Evolutionary conservation across 495 filamentous ascomycete genomes (phyloP).

Genomic region (Amorphotheca resinae): DNA sequence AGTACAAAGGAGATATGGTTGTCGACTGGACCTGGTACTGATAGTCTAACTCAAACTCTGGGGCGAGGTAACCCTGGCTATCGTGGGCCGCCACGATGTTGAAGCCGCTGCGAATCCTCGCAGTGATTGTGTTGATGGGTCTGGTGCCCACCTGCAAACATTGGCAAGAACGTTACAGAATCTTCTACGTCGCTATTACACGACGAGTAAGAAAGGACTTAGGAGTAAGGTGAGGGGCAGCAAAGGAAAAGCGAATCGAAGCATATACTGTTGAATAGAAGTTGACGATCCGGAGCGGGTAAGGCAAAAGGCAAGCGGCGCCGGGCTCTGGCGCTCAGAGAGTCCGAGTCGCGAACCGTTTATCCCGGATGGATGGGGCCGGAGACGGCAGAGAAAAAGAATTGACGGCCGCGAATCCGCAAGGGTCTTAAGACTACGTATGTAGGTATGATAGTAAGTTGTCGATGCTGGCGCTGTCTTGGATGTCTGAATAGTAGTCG

Average conservation of each 20-base stretch:
- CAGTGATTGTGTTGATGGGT: conserved; percentile 7
- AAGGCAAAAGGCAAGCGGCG: no score
- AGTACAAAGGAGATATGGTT: conserved; percentile 14
- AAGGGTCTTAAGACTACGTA: no score
- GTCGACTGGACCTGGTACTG: conserved; percentile 11
- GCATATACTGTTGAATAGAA: no score
- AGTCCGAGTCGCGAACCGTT: no score
- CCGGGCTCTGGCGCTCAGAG: no score
- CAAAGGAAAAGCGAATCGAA: neutral
- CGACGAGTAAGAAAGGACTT: neutral
- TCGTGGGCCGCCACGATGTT: conserved; percentile 20
- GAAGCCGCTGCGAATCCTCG: conserved; percentile 19
- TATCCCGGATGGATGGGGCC: no score
- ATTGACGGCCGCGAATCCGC: no score
- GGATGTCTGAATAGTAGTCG: no score
- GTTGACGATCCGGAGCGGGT: no score
- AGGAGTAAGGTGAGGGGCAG: neutral
- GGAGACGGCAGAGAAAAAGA: no score
- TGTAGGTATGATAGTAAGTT: no score
- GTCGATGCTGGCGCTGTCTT: no score
- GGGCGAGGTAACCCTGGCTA: conserved; percentile 17
- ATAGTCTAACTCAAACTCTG: conserved; percentile 16
- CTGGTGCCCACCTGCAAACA: conserved; percentile 8
- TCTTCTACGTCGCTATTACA: neutral
- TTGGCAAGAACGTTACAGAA: conserved; percentile 5